Evolutionary conservation across 2,329 filamentous ascomycete genomes (phyloP), one percentile per base, ranked within the genome.

Genomic region (Penicillium sp.): DNA sequence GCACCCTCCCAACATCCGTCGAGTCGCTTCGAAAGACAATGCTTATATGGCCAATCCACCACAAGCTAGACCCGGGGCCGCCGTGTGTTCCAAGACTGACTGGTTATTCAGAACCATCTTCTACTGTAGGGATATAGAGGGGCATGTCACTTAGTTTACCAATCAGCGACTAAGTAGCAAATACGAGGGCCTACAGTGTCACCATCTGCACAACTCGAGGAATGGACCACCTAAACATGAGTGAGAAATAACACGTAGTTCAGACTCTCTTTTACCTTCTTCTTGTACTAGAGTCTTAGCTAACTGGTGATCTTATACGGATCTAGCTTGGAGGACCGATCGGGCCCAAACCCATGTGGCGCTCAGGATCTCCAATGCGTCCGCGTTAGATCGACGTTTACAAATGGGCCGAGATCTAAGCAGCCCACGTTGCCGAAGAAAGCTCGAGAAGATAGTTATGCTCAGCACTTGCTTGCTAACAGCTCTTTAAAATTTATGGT

Each of bases 301-400:
- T 4, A 11, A 41, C 39, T 41, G n/a, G 19, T 29, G 45, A 33
- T 47, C 26, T 19, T 27, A 2, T 19, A 29, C 22, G 16, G 26
- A 47, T 47, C 16, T 47, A 29, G 16, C 26, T 27, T 50, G 33
- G 22, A 19, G 26, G 22, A 33, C 29, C 9, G 24, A 31, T 51
- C 35, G 48, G 26, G 37, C 33, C 48, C 48, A 33, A 44, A 26
- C 27, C 46, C 35, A 48, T 47, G 48, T 56, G 35, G 54, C 33
- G 33, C 44, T 39, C 21, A 33, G 29, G 48, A 56, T 56, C 54
- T 56, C 44, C 48, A 51, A 39, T 48, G 33, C 48, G 39, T 52
- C 29, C 13, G 48, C 24, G 43, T 44, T 52, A 21, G 45, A 56
- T 48, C 48, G 21, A 27, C 22, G 33, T 37, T 52, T 52, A 9